Evolutionary conservation across 179 eudicot species (phyloP), one percentile per base, ranked within the genome.

Genomic region (Patellifolia procumbens): DNA sequence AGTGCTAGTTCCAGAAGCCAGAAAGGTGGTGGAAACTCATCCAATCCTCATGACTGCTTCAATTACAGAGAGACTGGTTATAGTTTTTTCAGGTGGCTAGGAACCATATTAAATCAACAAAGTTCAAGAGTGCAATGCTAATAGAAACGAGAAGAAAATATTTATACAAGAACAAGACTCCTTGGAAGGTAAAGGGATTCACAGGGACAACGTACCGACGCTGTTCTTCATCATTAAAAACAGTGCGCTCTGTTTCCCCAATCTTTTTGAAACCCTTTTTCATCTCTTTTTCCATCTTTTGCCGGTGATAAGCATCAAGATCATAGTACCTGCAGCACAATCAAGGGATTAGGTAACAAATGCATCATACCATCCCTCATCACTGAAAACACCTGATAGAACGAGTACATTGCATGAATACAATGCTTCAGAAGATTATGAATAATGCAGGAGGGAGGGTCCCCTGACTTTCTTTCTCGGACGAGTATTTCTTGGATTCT

Each of bases 181-280:
- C 26, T 19, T 24, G 7, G 45, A 68, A 24, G 67, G 22, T 13
- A 16, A 74, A 45, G 39, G 3, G 10, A 39, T 29, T 8, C 37
- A 24, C 15, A 52, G 7, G 59, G 34, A 49, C 46, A 65, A 74
- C 85, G 64, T 85, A 93, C 97, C 95, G 81, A 39, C 97, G 88
- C 68, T 87, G 91, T 77, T 92, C 96, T 89, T 93, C 97, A 82
- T 93, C 97, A 78, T 93, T 79, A 79, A 92, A 88, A 32, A 90
- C 87, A 67, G 86, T 83, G 55, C 91, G 90, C 73, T 90, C 98
- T 35, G 86, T 80, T 62, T 81, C 73, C 70, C 61, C 60, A n/a
- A 81, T 86, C 76, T 84, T 87, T 73, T 82, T 82, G 68, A 85
- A 39, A 45, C 96, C 96, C 80, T 89, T 90, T 76, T 87, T 92